Evolutionary conservation across 352 stramenopile species (phyloP), one percentile per base, ranked within the genome.

Genomic region (Globisporangium spinosum): DNA sequence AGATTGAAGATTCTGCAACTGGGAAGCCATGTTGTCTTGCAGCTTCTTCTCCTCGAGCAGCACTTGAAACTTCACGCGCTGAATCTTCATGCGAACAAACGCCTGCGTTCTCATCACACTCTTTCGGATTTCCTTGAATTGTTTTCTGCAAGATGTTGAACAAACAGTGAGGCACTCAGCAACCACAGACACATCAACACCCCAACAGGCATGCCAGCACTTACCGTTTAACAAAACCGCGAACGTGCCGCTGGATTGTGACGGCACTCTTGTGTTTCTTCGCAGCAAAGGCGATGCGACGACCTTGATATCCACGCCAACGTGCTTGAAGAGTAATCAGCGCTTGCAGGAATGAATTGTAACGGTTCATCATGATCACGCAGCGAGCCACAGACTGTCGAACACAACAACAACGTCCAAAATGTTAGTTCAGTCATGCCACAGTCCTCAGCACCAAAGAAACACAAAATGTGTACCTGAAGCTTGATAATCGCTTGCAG

Each of bases 331-430:
- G 70, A n/a, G 58, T 70, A 20, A 81, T 81, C 25, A 93, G 43
- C 20, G 83, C 85, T 62, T 77, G 68, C 22, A 82, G 78, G 45
- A 85, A 86, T 8, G 81, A 75, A 27, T 89, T 73, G 61, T 94
- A 95, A 4, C 82, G 77, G 54, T 77, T 86, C 80, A 92, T 91
- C 73, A 78, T 79, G 35, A 93, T 76, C 34, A 95, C 81, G 25
- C 87, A 95, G 20, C 87, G 84, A 68, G 81, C 83, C 63, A 95
- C 86, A 10, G 87, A 95, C 85, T 95, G 72, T 35, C 45, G 22
- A 22, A 23, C 38, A 58, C 29, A 64, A 65, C 23, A 20, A 65
- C 17, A 64, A 47, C 17, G 20, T 25, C n/a, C n/a, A 55, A 23
- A 25, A 6, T 23, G 2, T 71, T 23, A 68, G 64, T 32, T 7